Evolutionary conservation across 257 asterid species (phyloP), one percentile per base, ranked within the genome.

Genomic region (Eucommia ulmoides): DNA sequence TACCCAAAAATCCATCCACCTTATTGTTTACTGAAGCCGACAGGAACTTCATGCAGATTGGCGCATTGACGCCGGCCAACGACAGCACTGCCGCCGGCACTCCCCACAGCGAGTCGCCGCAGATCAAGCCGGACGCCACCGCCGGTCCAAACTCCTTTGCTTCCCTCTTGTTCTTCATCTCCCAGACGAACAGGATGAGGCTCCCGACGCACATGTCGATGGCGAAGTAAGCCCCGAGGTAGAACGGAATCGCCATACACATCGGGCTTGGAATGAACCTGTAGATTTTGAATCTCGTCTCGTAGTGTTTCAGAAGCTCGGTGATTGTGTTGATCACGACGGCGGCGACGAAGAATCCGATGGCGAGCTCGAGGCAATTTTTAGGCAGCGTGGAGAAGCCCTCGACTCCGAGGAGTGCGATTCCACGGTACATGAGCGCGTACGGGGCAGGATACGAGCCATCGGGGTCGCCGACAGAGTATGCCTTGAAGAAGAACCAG

Each of bases 161-260:
- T 15, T 38, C n/a, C 16, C n/a, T 5, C 45, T 38, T 38, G 16
- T 38, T 38, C 45, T 4, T 38, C 45, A 4, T 38, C n/a, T 38
- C 10, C 45, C 45, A 38, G 45, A 38, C 16, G 16, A 38, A 38
- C 17, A 38, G 45, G n/a, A 38, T 38, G 17, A 38, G n/a, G 45
- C 45, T 38, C 45, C 45, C 45, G n/a, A 38, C 3, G n/a, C 45
- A 38, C 45, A 38, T 38, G 45, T 38, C 45, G n/a, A 38, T 38
- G 7, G 45, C 45, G n/a, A 38, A 38, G 45, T 38, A 38, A 38
- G 45, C 7, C 2, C 45, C 45, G 16, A 38, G 45, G 45, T 38
- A 38, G 45, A 38, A 38, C 3, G 45, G 45, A 14, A 38, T 38
- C 3, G 45, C 45, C 45, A 38, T 38, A 18, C 45, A 38, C 45